Conservation (phyloP, 257 asterid genomes). For the Solanum habrochaites region DNA sequence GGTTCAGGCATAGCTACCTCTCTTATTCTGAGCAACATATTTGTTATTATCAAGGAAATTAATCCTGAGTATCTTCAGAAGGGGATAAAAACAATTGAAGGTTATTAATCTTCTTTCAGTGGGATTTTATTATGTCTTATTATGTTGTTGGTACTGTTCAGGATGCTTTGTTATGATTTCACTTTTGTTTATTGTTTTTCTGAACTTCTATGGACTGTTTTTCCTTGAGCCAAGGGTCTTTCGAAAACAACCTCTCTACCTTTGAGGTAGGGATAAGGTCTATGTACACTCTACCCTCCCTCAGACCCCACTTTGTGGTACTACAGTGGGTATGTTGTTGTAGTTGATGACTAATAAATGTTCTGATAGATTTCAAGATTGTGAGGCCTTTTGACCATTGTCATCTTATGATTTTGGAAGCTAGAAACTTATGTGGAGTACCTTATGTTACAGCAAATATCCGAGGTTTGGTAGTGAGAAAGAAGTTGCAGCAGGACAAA, state of each 20-base stretch:
- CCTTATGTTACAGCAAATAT: slow-evolving; percentile 49
- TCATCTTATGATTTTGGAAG: background rate
- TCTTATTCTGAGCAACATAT: slow-evolving; percentile 48
- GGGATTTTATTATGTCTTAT: background rate
- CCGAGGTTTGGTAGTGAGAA: slow-evolving; percentile 65
- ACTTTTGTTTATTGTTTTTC: background rate
- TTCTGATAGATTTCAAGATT: background rate
- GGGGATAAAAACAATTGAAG: slow-evolving; percentile 76
- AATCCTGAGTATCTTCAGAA: slow-evolving; percentile 76
- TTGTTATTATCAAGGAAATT: slow-evolving; percentile 78
- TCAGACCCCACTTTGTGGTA: background rate
- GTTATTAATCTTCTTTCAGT: slow-evolving; percentile 15
- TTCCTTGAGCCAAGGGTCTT: background rate
- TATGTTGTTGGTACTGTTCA: background rate
- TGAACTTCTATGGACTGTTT: background rate
- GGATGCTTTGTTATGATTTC: background rate
- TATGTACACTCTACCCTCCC: background rate
- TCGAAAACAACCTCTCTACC: background rate
- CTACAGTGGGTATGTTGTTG: background rate
- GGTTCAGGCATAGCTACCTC: slow-evolving; percentile 99
- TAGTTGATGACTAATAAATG: background rate
- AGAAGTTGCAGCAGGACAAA: slow-evolving; percentile 56
- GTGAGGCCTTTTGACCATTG: background rate
- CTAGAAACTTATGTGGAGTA: background rate
- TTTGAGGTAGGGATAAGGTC: background rate